A percentile compares a stretch with the other conserved stretches of the same genome.
Conservation (phyloP, 495 filamentous ascomycete genomes). For the Xylaria sp. region DNA sequence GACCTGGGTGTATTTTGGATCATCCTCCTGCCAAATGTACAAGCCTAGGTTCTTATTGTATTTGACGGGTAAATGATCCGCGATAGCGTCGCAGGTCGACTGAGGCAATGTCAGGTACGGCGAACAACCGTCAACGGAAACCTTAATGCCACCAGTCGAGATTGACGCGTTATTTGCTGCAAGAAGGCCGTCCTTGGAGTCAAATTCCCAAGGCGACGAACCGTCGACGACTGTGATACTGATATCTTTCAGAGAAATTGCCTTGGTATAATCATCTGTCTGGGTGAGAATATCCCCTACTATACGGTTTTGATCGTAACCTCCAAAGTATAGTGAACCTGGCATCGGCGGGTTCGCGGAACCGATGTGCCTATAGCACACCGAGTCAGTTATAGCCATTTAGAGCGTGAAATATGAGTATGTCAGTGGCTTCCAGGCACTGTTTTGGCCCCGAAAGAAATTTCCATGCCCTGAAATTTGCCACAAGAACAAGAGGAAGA, state of each 20-base stretch:
- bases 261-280: conserved; percentile 40
- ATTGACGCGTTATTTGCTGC: conserved; percentile 43
- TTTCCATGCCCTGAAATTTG: too few species aligned
- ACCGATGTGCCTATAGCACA: too few species aligned
- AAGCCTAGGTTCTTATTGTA: conserved; percentile 49
- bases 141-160: conserved; percentile 31
- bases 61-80: conserved; percentile 53
- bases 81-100: conserved; percentile 57
- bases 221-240: conserved; percentile 51
- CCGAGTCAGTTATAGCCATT: too few species aligned
- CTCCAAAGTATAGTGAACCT: conserved; percentile 57
- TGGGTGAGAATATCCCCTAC: conserved; percentile 40
- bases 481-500: too few species aligned
- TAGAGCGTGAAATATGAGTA: too few species aligned
- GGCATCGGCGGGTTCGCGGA: conserved; percentile 48
- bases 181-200: conserved; percentile 46
- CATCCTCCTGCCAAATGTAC: conserved; percentile 59
- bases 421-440: too few species aligned
- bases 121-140: conserved; percentile 46
- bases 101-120: conserved; percentile 60
- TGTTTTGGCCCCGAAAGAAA: too few species aligned
- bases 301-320: conserved; percentile 59
- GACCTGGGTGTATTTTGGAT: conserved; percentile 50
- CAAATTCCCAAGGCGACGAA: conserved; percentile 50
- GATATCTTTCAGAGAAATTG: conserved; percentile 49